These are phyloP conservation scores for Fusarium miscanthi DNA, from an alignment of 2,329 filamentous ascomycete genomes.

Conservation along the genomic window DNA sequence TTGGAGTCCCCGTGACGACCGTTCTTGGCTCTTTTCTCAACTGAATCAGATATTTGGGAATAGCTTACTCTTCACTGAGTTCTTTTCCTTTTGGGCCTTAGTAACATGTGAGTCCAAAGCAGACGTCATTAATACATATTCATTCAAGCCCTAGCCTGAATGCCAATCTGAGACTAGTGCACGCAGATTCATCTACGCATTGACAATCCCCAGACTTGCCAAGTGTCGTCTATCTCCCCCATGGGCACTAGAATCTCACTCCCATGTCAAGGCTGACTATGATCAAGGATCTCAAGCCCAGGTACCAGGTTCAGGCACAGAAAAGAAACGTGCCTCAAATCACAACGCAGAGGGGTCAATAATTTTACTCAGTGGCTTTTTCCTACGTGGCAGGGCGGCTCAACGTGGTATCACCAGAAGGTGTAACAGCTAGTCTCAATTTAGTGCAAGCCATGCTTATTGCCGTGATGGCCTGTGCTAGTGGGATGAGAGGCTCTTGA, in stretches of 20 bases:
- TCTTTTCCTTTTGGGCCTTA: not conserved
- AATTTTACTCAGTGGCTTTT: not conserved
- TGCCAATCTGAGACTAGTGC: not conserved
- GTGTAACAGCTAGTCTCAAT: not conserved
- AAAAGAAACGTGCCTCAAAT: not conserved
- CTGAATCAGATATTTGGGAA: not conserved
- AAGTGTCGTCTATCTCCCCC: not conserved
- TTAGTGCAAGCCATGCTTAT: not conserved
- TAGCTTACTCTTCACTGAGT: too few relatives aligned
- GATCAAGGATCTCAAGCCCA: not conserved
- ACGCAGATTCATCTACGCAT: not conserved
- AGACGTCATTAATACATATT: not conserved
- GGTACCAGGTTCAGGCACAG: not conserved
- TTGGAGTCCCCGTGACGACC: not conserved
- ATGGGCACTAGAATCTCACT: not conserved
- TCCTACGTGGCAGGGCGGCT: not conserved
- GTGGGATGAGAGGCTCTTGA: not conserved
- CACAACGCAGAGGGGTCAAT: not conserved
- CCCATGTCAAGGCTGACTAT: not conserved
- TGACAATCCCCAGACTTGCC: not conserved
- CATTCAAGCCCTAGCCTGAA: not conserved
- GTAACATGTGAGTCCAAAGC: not conserved
- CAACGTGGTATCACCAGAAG: not conserved
- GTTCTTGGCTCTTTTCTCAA: too few relatives aligned
- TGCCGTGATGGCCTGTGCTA: not conserved